phyloP scores from a whole-genome alignment of 306 rosid species.

The Aeschynomene evenia region DNA sequence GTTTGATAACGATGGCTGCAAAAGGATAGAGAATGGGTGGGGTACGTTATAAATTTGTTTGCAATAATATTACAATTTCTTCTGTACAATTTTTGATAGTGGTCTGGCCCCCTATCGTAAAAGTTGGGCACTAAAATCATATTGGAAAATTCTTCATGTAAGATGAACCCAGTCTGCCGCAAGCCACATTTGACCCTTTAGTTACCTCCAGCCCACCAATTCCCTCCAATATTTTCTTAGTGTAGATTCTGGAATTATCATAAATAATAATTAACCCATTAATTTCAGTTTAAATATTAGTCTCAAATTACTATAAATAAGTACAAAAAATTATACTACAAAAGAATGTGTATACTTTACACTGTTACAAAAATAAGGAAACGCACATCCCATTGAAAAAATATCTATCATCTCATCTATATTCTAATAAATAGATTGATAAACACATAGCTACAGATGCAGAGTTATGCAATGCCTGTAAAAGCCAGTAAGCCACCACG shows the following conservation, averaged over 20 bases:
- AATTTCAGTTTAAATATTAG: background rate
- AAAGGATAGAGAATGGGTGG: too few relatives aligned
- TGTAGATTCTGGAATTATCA: slow-evolving; percentile 21
- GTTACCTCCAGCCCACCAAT: slow-evolving; percentile 21
- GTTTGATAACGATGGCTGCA: too few relatives aligned
- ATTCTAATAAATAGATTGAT: too few relatives aligned
- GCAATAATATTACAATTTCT: too few relatives aligned
- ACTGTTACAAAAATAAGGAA: background rate
- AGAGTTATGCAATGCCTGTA: background rate
- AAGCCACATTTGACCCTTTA: background rate
- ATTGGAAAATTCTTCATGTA: slow-evolving; percentile 1
- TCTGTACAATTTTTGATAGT: too few relatives aligned
- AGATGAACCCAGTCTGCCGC: background rate
- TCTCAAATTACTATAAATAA: background rate
- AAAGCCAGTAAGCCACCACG: background rate
- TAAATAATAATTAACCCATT: background rate
- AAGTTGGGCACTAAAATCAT: background rate
- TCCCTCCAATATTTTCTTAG: slow-evolving; percentile 30
- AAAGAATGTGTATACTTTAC: background rate
- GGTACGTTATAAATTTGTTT: too few relatives aligned
- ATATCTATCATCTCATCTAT: too few relatives aligned
- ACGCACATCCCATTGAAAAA: background rate
- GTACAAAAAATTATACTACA: background rate
- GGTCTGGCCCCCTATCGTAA: background rate
- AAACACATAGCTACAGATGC: background rate